Base-by-base conservation (phyloP, 2,329 filamentous ascomycete species). In the Xylariaceae sp. region DNA sequence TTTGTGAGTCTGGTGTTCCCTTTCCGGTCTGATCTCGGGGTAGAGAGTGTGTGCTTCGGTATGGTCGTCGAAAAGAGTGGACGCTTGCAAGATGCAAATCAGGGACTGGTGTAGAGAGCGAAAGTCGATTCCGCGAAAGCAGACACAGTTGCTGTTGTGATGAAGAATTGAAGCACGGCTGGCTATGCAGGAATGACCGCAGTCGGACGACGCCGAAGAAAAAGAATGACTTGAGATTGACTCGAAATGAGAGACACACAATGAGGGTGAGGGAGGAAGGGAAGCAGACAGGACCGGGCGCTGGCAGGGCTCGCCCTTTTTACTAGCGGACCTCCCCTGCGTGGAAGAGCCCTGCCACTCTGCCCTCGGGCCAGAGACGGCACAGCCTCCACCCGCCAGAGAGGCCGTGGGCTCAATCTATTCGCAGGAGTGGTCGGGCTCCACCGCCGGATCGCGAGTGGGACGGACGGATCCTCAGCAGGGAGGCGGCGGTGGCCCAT, bases 61-160 rank as follows among this genome's bases (percentile, higher is more conserved):
- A n/a, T n/a, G 39, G 49, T 42, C 41, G 51, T 51, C 51, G 42
- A 56, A 52, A n/a, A 32, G 53, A 56, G 37, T 45, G 52, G 44
- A 51, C 44, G 48, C 42, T 45, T 55, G 49, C 50, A 47, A 38
- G 41, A 40, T 38, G 46, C 46, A 52, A 51, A 41, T 32, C 46
- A 13, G 29, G 17, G 29, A 43, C 38, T 42, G n/a, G n/a, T n/a
- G n/a, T 22, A 52, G 48, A 40, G 48, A 56, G 53, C 54, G 55
- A 56, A 57, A 57, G 46, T 57, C 52, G 50, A 57, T 56, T 57
- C 47, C 53, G 55, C 53, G 34, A 39, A 39, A 37, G 40, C 47
- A 49, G 43, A 52, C 49, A 50, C 47, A 52, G 47, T 50, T 51
- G 42, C 44, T 40, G 33, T 37, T 27, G 35, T 22, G 36, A 36